Percentiles rank a stretch among this genome's conserved stretches.
Conservation (phyloP, 805 yeast genomes). For the Spathaspora sp. region DNA sequence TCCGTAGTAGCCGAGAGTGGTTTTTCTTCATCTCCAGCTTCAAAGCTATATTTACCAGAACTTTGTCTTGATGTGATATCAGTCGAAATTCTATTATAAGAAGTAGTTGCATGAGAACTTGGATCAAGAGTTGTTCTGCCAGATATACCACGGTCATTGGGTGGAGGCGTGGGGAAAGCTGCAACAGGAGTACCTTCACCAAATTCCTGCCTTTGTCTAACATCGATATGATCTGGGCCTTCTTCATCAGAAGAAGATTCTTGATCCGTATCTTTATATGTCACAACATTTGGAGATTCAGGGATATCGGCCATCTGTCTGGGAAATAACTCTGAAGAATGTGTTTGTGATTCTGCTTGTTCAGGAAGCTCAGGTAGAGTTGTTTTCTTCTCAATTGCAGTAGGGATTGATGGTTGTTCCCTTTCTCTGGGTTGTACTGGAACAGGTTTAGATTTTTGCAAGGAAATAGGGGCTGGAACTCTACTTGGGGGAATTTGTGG, state of each 20-base stretch:
- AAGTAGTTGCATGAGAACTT: background rate
- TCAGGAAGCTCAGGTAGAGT: conserved; percentile 27
- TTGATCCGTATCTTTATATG: conserved; percentile 23
- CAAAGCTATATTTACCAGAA: conserved; percentile 33
- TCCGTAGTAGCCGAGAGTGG: conserved; percentile 22
- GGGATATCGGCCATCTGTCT: conserved; percentile 1
- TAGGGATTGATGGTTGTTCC: conserved; percentile 2
- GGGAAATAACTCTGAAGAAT: conserved; percentile 15
- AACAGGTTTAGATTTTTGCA: no score
- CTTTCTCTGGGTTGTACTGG: background rate
- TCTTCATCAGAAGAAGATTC: conserved; percentile 21
- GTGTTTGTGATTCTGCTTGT: conserved; percentile 13
- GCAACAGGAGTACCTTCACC: background rate
- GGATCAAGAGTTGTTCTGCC: background rate
- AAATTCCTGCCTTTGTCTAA: background rate
- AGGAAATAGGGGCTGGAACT: conserved; percentile 3
- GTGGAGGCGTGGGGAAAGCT: conserved; percentile 4
- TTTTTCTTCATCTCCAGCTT: conserved; percentile 35
- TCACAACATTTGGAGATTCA: conserved; percentile 35
- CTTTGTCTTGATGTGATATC: conserved; percentile 13
- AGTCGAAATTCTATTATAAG: background rate
- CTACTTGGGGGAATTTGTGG: conserved; percentile 2
- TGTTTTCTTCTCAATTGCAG: conserved; percentile 25
- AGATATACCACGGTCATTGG: conserved; percentile 1
- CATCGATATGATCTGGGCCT: conserved; percentile 13